Base-by-base conservation (phyloP, 2,329 filamentous ascomycete species). In the Drechslerella coelobrocha region DNA sequence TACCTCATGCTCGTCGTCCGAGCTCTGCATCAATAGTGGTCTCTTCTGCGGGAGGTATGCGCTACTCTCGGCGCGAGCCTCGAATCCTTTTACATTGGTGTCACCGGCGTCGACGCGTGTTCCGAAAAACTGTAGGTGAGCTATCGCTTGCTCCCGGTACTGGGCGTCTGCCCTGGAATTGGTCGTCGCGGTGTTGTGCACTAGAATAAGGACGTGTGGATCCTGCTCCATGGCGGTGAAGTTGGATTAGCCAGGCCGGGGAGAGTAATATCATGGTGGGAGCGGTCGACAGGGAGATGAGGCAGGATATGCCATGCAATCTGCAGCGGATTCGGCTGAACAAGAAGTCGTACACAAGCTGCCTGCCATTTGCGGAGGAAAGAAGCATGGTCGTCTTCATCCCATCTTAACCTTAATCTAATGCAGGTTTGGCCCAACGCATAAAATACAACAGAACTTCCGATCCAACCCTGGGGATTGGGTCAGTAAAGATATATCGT, bases 211-310 rank as follows among this genome's bases (percentile, higher is more conserved):
- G 50, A 56, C 50, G 21, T 63, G 39, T 48, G 60, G 41, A 41
- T 63, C 60, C 27, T 48, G 60, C 41, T 63, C 60, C 60, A 63
- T 63, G 60, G 52, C 50, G 39, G 51, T 56, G 57, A 61, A 61
- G 34, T 43, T 21, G 48, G 34, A 37, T 23, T 61, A n/a, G 24
- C 39, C 31, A 48, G 27, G n/a, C 10, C 19, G 23, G n/a, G 10
- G 27, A 54, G 57, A 47, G 23, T 10, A 12, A 37, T 24, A 53
- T 61, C 57, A 61, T 61, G 48, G 24, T 29, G 37, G 43, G 10
- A 17, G 29, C 47, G 27, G 10, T 47, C 34, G 48, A 19, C 24
- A 27, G 17, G 29, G 19, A 41, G 12, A n/a, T 10, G 3, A 17
- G 12, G 9, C 24, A 47, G 23, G 19, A 31, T 14, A 51, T 51